Evolutionary conservation across 345 rosid species (phyloP).

Genomic region (Brassica carinata): DNA sequence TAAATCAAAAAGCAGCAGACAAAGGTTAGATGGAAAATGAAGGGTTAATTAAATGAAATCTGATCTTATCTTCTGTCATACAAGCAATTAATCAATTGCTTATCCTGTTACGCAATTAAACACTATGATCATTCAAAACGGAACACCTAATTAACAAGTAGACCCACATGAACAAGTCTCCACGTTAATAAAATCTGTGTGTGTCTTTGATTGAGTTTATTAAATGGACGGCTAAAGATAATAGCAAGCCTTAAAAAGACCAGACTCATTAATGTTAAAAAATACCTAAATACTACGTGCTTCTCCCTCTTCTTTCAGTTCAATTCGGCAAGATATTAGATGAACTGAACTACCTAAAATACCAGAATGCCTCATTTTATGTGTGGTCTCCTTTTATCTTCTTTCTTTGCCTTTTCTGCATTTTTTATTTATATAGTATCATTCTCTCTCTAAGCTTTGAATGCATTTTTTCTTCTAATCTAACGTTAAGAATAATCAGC

Average conservation of each 20-base stretch:
- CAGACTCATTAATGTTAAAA: background rate
- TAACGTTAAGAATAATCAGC: no score
- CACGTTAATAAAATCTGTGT: background rate
- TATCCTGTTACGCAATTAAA: constrained; percentile 28
- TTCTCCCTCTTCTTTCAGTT: background rate
- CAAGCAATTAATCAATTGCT: constrained; percentile 10
- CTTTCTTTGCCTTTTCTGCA: no score
- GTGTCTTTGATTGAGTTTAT: background rate
- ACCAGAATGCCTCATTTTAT: no score
- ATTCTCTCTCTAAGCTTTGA: no score
- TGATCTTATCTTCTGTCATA: background rate
- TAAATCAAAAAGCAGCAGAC: constrained; percentile 24
- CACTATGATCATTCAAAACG: constrained; percentile 18
- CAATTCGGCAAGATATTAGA: no score
- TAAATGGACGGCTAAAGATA: background rate
- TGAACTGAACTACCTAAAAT: no score
- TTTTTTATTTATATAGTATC: no score
- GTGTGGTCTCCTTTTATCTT: no score
- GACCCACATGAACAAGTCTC: background rate
- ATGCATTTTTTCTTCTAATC: no score
- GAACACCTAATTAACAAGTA: background rate
- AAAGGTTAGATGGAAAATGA: constrained; percentile 19
- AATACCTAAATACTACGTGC: background rate
- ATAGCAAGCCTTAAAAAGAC: background rate
- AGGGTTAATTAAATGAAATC: background rate